Base-by-base conservation (phyloP, 805 yeast genomes). In the Lachancea fermentati region DNA sequence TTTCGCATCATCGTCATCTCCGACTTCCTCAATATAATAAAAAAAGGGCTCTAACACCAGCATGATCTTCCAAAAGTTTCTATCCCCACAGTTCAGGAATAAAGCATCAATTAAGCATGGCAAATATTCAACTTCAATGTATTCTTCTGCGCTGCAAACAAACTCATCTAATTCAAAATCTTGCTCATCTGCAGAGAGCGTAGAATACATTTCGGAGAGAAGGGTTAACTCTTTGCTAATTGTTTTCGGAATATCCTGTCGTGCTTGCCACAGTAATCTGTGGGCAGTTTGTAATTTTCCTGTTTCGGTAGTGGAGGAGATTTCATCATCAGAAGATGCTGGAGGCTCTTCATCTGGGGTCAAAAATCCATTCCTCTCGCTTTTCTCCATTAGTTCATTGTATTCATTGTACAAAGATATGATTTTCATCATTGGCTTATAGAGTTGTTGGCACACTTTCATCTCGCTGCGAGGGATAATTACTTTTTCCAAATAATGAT, bases 341-440 rank as follows among this genome's bases (percentile, higher is more conserved):
- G 43, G n/a, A 30, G 37, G 40, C 19, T 42, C 47, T 12, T 38
- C 37, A 13, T 39, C 19, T 16, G 30, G 36, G 2, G 62, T 58
- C 29, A 60, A 38, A 37, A 60, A 58, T 9, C 63, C 65, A 36
- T 56, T 58, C n/a, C 53, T 47, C 37, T 58, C 63, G 41, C 63
- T 57, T 41, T 59, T 60, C 30, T 58, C 65, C 52, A 60, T 60
- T 19, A 60, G 36, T 30, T 60, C 65, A 41, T 60, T 60, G 32
- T 60, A 60, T 42, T 60, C 64, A 39, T 60, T 60, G 46, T 60
- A 60, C 16, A 60, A 44, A 2, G 64, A 57, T 26, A 60, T 61
- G 16, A 60, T 61, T 38, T 60, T 58, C 63, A 61, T 60, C 66
- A 61, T 61, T 25, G 66, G 66, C 32, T 59, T 61, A 42, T 60